These are phyloP conservation scores for Colletotrichum brevisporum DNA, from an alignment of 2,329 filamentous ascomycete genomes.

Conservation along the genomic window DNA sequence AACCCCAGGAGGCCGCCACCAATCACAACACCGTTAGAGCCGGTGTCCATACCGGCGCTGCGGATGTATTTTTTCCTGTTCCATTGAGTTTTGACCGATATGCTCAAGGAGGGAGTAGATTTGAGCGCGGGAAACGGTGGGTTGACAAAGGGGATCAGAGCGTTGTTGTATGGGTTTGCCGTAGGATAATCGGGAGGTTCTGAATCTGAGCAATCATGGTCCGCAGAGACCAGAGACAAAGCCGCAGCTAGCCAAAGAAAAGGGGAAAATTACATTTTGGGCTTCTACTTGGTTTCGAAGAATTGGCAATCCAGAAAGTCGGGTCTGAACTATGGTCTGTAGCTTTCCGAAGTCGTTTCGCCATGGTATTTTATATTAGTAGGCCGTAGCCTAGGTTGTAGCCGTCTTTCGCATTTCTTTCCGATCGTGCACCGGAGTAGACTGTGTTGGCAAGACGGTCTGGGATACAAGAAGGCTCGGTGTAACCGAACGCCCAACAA, in stretches of 20 bases:
- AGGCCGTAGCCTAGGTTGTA: too few species aligned
- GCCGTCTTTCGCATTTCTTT: too few species aligned
- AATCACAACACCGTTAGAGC: slow-evolving; percentile 16
- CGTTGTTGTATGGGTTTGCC: slow-evolving; percentile 1
- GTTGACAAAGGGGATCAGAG: slow-evolving; percentile 25
- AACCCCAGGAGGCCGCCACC: slow-evolving; percentile 14
- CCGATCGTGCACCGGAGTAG: too few species aligned
- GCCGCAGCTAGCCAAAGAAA: not conserved
- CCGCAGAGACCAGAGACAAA: not conserved
- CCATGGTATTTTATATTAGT: too few species aligned
- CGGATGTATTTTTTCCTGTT: not conserved
- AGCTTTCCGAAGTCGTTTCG: too few species aligned
- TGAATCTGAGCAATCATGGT: not conserved
- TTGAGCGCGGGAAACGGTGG: slow-evolving; percentile 5
- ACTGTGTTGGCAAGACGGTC: too few species aligned
- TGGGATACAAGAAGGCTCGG: too few species aligned
- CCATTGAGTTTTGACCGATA: slow-evolving; percentile 14
- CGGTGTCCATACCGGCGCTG: slow-evolving; percentile 27
- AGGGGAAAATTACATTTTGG: not conserved
- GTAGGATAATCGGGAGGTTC: slow-evolving; percentile 2
- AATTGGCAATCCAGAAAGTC: not conserved
- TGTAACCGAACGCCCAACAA: too few species aligned
- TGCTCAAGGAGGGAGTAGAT: not conserved
- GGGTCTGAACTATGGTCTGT: not conserved
- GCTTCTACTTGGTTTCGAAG: too few species aligned